Base-by-base conservation (phyloP, 352 stramenopile species). In the Globisporangium cederbergense region DNA sequence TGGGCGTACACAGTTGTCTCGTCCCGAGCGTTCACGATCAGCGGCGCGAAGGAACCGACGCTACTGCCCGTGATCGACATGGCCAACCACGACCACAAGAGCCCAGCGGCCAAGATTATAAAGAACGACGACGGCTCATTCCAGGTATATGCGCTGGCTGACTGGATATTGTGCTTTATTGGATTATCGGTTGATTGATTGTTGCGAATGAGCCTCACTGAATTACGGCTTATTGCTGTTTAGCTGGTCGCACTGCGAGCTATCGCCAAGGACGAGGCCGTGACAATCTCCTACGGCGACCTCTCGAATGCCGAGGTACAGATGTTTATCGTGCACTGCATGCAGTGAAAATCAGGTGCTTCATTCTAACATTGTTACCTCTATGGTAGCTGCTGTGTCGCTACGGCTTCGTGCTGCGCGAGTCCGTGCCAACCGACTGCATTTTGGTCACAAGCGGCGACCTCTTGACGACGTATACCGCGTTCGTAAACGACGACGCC, bases 61-160 rank as follows among this genome's bases (percentile, higher is more conserved):
- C 56, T 92, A 11, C 67, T 92, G 22, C 83, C 83, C 2, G 81
- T 90, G 14, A 92, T 92, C 60, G 81, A 92, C 60, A 92, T 92
- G 83, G 83, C 79, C 28, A 92, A 92, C 71, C 81, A 92, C 58
- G 71, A 79, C 10, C 65, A 65, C 13, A 60, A 62, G 6, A 66
- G 75, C 14, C 78, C 81, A 2, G 69, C 71, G 0, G 81, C 83
- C 2, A 72, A 72, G 50, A 92, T 92, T 65, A 63, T 77, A 11
- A 80, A 74, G 51, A 71, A 61, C 20, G 69, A 79, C 2, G 58
- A 70, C 7, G 75, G 75, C 14, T 66, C 61, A 34, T 92, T 82
- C 52, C 66, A 81, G 75, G 83, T 92, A 28, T 30, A 38, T 38
- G 34, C 34, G 6, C 6, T 38, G 34, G 34, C 9, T 38, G 6